Evolutionary conservation across 306 rosid species (phyloP).

Genomic region (Vigna trinervia): DNA sequence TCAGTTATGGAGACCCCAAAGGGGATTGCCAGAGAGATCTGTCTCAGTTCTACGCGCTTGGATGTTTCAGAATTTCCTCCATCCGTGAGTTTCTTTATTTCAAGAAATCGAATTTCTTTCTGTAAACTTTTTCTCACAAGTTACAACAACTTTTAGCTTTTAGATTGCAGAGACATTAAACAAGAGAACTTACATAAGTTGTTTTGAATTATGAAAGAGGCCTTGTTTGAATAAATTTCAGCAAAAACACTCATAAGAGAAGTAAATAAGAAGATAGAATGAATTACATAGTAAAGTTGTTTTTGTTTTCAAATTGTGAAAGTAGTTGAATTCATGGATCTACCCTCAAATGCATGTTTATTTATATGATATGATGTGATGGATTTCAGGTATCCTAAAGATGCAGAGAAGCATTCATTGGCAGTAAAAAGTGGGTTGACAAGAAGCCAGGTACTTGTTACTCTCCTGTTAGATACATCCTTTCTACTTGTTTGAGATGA

Average conservation of each 20-base stretch:
- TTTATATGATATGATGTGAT: constrained; percentile 7
- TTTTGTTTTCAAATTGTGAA: background rate
- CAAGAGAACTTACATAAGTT: background rate
- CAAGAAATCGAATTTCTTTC: background rate
- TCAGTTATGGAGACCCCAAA: constrained; percentile 93
- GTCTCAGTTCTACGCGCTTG: constrained; percentile 87
- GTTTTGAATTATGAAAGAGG: background rate
- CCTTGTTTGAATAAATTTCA: no score
- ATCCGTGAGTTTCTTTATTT: constrained; percentile 70
- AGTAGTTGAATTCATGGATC: background rate
- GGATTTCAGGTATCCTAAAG: constrained; percentile 92
- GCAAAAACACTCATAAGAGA: no score
- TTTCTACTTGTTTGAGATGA: background rate
- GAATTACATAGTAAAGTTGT: background rate
- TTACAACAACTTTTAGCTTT: background rate
- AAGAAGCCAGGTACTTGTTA: constrained; percentile 74
- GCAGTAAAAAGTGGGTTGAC: constrained; percentile 94
- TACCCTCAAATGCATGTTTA: background rate
- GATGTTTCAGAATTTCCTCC: constrained; percentile 99
- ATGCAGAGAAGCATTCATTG: constrained; percentile 93
- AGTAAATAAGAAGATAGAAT: no score
- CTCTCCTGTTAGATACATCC: background rate
- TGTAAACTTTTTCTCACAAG: background rate
- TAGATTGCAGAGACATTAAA: background rate
- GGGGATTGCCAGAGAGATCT: constrained; percentile 96